Evolutionary conservation across 371 early-diverging fungal species (phyloP).

Genomic region (Mucor mucedo): DNA sequence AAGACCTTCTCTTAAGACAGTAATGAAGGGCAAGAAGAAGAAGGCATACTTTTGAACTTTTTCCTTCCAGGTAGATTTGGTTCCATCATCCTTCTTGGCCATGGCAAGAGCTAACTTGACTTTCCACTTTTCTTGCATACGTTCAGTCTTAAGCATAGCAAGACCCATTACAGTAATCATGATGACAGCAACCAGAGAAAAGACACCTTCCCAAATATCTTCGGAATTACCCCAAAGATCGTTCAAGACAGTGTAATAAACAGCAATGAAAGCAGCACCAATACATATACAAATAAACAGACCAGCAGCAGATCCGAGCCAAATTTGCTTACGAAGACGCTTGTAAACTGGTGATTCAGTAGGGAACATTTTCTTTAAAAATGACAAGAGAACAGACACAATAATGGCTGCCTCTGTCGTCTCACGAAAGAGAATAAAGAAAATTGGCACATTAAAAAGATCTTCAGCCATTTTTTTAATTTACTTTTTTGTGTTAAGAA

Average conservation of each 20-base stretch:
- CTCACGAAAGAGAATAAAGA: conserved; percentile 87
- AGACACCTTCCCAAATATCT: conserved; percentile 79
- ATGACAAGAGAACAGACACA: conserved; percentile 78
- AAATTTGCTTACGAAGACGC: conserved; percentile 65
- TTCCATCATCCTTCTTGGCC: conserved; percentile 29
- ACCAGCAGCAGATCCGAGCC: conserved; percentile 66
- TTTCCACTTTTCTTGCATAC: conserved; percentile 76
- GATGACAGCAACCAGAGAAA: conserved; percentile 67
- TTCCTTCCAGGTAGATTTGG: conserved; percentile 25
- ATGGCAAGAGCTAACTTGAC: conserved; percentile 62
- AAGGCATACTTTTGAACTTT: conserved; percentile 61
- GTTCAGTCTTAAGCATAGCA: conserved; percentile 73
- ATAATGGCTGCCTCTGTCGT: conserved; percentile 77
- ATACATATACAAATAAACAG: conserved; percentile 64
- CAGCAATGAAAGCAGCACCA: conserved; percentile 72
- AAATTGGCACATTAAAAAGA: conserved; percentile 79
- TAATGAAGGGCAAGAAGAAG: conserved; percentile 76
- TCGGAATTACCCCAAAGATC: conserved; percentile 63
- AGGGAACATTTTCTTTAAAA: conserved; percentile 65
- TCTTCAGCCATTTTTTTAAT: conserved; percentile 38
- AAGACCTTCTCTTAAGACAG: conserved; percentile 83
- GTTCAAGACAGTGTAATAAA: conserved; percentile 60
- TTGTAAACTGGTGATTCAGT: conserved; percentile 49
- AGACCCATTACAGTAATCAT: conserved; percentile 75
- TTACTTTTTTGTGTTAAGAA: not conserved